Base-by-base conservation (phyloP, 2,329 filamentous ascomycete genomes). In the Paracorniculantispora psalliotae region DNA sequence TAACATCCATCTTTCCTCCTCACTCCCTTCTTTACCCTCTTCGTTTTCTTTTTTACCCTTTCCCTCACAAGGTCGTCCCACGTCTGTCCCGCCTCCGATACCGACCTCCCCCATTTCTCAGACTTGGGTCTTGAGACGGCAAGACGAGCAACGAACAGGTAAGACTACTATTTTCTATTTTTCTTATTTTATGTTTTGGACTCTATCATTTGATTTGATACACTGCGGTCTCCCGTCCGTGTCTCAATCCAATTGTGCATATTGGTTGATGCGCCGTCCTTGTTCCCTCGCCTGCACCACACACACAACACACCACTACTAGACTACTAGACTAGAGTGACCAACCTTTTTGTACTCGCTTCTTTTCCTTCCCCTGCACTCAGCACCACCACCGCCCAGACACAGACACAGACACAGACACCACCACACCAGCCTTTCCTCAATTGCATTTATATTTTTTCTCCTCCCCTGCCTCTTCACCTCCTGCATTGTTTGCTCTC, bases 71-170 rank as follows among this genome's bases (percentile, higher is more conserved):
- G n/a, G n/a, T 67, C 62, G 60, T 66, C 66, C 62, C 28, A 21
- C 28, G n/a, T 10, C 28, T 19, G 25, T 23, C 12, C 66, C 62
- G 62, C 64, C n/a, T n/a, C 55, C 58, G 54, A 56, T 57, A 47
- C 69, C 67, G 71, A 70, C 71, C 70, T 72, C 69, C 65, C 64
- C 64, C 64, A 63, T 61, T 48, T 37, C 41, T 54, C 57, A 55
- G 57, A 47, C 43, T 37, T 25, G n/a, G 48, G 46, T 53, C 53
- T 51, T 48, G 35, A 53, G 50, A 59, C 52, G 19, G 47, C 30
- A 33, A 26, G n/a, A 26, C 33, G 33, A 39, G 44, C 30, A 26
- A 58, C 19, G 33, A 26, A 35, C 41, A 46, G 47, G 56, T 59
- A 53, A n/a, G 47, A 21, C 47, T 43, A 25, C 25, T 33, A 17